phyloP scores from a whole-genome alignment of 2,329 filamentous ascomycete genomes.

The Aureobasidium sp. region DNA sequence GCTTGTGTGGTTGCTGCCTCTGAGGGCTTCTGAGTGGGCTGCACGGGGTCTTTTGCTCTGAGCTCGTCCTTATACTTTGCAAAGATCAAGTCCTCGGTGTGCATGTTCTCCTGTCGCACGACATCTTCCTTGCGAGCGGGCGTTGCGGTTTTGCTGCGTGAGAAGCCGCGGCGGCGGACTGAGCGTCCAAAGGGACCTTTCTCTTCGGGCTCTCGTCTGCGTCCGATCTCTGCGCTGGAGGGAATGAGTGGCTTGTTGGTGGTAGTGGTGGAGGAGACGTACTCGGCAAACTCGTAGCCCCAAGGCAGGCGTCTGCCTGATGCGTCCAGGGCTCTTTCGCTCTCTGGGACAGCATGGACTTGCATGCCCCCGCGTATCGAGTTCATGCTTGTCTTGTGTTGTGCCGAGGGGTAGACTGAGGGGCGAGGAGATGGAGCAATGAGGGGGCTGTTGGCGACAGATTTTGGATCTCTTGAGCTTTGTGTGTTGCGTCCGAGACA shows the following conservation, averaged over 20 bases:
- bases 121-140: conserved; percentile 52
- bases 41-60: conserved; percentile 19
- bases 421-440: neutral
- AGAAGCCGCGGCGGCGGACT: conserved; percentile 36
- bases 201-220: conserved; percentile 48
- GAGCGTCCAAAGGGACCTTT: conserved; percentile 55
- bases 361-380: conserved; percentile 44
- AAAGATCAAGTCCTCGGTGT: conserved; percentile 43
- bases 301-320: conserved; percentile 55
- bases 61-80: conserved; percentile 25
- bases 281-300: conserved; percentile 57
- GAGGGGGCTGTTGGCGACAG: neutral
- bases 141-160: conserved; percentile 48
- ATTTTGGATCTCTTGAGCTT: neutral
- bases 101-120: conserved; percentile 37
- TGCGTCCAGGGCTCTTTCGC: conserved; percentile 54
- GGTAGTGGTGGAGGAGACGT: conserved; percentile 28
- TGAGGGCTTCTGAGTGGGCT: conserved; percentile 15
- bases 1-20: conserved; percentile 23
- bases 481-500: neutral
- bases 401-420: neutral
- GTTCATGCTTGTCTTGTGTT: conserved; percentile 12
- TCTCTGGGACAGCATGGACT: conserved; percentile 57
- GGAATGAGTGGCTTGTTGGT: neutral
- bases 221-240: conserved; percentile 16